A percentile compares a stretch with the other conserved stretches of the same genome.
Evolutionary conservation across 2,329 filamentous ascomycete genomes (phyloP).

Genomic region (Fusarium mundagurra): DNA sequence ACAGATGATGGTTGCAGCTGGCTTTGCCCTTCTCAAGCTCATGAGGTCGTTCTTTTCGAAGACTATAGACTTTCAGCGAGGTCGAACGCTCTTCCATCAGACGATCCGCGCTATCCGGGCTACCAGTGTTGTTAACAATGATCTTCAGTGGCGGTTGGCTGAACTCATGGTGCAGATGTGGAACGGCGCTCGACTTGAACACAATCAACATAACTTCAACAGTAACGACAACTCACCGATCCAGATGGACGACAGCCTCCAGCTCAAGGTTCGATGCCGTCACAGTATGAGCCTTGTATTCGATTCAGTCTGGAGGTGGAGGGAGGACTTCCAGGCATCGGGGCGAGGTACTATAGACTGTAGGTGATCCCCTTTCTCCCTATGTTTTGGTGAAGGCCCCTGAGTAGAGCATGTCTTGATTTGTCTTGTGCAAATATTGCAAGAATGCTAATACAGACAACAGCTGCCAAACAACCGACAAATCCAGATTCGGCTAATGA

Average conservation of each 20-base stretch:
- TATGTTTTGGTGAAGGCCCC: constrained; percentile 13
- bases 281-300: constrained; percentile 89
- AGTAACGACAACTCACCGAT: constrained; percentile 60
- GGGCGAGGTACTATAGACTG: constrained; percentile 76
- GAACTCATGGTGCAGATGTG: constrained; percentile 91
- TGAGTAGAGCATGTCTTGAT: constrained; percentile 41
- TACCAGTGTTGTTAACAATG: constrained; percentile 80
- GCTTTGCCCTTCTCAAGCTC: constrained; percentile 80
- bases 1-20: constrained; percentile 85
- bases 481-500: constrained; percentile 82
- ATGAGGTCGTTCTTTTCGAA: constrained; percentile 80
- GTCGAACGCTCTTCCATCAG: constrained; percentile 74
- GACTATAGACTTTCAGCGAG: constrained; percentile 75
- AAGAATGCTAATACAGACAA: constrained; percentile 35
- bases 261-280: constrained; percentile 83
- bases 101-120: constrained; percentile 76
- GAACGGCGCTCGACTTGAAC: constrained; percentile 72
- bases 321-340: constrained; percentile 79
- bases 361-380: constrained; percentile 55
- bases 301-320: constrained; percentile 87
- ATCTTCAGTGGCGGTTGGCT: constrained; percentile 80
- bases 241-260: constrained; percentile 74
- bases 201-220: constrained; percentile 57
- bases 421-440: constrained; percentile 34
- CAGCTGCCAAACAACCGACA: constrained; percentile 84